Evolutionary conservation across 345 rosid species (phyloP), one percentile per base, ranked within the genome.

Genomic region (Melastoma malabathricum): DNA sequence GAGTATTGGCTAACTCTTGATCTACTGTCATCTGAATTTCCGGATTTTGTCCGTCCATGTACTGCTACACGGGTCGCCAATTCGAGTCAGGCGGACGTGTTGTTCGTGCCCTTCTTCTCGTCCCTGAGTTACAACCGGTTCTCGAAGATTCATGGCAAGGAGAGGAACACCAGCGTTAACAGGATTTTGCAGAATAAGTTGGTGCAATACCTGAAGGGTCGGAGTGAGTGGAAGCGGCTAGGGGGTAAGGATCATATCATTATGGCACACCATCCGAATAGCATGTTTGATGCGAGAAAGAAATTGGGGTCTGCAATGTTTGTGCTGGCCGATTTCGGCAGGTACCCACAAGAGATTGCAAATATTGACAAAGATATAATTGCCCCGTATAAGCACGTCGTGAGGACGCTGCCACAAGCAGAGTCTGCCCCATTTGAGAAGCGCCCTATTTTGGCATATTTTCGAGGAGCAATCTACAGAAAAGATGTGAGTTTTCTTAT

Each of bases 1-100:
- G 96, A 90, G 73, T 90, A 90, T 59, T 90, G 98, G 96, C 72
- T 90, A 47, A 80, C 96, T 51, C 89, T 86, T 54, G 96, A 90
- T 69, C 69, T 90, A 41, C 80, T 86, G 59, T 74, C 87, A 60
- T 84, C 98, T 47, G 72, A 74, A 51, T 64, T 18, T 46, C 56
- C 56, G 23, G 64, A 60, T 54, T 54, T 66, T 22, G 63, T 52
- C 53, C 69, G 83, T 65, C 80, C 82, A 6, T 83, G 84, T 60
- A 59, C 57, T 47, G 79, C 73, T 44, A 52, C 74, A 6, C 78
- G 92, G 72, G 87, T 90, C 43, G 68, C 64, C 56, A 74, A 71
- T 55, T 80, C 85, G 1, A 61, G 72, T 57, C 65, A 73, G 58
- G 94, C 98, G 52, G 85, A 90, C 29, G 43, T 86, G 15, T 48